Base-by-base conservation (phyloP, 768 basidiomycete genomes). In the Rhizopogon roseolus region DNA sequence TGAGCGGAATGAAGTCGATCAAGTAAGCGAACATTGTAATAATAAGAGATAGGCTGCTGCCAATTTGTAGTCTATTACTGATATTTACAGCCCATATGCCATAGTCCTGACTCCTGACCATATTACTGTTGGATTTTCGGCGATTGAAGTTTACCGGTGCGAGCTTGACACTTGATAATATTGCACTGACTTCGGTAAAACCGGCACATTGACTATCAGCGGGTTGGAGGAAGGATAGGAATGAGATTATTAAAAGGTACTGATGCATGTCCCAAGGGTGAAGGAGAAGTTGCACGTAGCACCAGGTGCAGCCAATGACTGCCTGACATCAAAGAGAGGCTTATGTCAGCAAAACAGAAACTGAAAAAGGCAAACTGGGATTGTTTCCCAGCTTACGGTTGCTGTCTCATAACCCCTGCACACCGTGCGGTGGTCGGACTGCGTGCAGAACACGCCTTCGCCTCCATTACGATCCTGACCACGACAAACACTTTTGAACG, bases 1-100 rank as follows among this genome's bases (percentile, higher is more conserved):
- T 14, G 77, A 78, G 66, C 80, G 85, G 70, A 82, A 86, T 55
- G 64, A 86, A 87, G 2, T 84, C 84, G 40, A 87, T 53, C 0
- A 84, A 49, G 17, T 14, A 13, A 14, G 45, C 61, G 0, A 37
- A 64, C 67, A 36, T 62, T 51, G 17, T 71, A 73, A 53, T 74
- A 73, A 29, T 60, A 66, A 14, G 62, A 64, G 37, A 73, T 64
- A 0, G 55, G 34, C 43, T 73, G 61, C 50, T 73, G 73, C 59
- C 59, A 73, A 17, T 64, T 54, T 4, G 64, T 58, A 8, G 66
- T 61, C n/a, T n/a, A 46, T 73, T 57, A 11, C 46, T 44, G 19
- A 63, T 53, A 52, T 73, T 60, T 2, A 57, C 60, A 2, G 72
- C 69, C 7, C 73, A 70, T 6, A n/a, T n/a, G n/a, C n/a, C n/a